A percentile compares a stretch with the other conserved stretches of the same genome.
These are phyloP conservation scores for Lachnellula arida DNA, from an alignment of 2,329 filamentous ascomycete species.

Conservation along the genomic window DNA sequence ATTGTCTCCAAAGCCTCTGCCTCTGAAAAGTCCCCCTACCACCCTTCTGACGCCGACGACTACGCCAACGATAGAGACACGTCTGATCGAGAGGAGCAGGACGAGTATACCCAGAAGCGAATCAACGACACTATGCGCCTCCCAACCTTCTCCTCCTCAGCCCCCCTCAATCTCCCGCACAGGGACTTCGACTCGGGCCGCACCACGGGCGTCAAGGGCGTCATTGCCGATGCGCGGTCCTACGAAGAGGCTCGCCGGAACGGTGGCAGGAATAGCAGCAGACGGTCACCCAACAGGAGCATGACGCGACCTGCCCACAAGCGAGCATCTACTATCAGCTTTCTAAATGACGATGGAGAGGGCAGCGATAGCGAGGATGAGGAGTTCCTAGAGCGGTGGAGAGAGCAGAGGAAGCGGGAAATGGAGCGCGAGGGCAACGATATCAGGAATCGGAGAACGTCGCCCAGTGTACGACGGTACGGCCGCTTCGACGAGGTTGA, in stretches of 20 bases:
- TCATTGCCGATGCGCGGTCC: constrained; percentile 77
- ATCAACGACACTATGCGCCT: constrained; percentile 64
- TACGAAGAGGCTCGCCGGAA: constrained; percentile 62
- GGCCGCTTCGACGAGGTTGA: constrained; percentile 81
- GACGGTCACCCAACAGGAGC: constrained; percentile 44
- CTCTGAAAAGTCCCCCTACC: constrained; percentile 14
- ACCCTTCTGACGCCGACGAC: constrained; percentile 57
- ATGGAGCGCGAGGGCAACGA: constrained; percentile 59
- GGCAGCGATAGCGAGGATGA: constrained; percentile 53
- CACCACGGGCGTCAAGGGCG: constrained; percentile 79
- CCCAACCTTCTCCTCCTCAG: constrained; percentile 49
- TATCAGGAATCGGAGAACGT: constrained; percentile 62
- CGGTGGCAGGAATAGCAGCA: constrained; percentile 17
- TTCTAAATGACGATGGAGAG: constrained; percentile 26
- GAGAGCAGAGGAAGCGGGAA: constrained; percentile 73
- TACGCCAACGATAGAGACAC: constrained; percentile 44
- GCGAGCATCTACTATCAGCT: constrained; percentile 18
- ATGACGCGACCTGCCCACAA: constrained; percentile 14
- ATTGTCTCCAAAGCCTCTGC: constrained; percentile 53
- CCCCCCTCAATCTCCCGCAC: constrained; percentile 55
- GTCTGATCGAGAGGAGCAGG: constrained; percentile 50
- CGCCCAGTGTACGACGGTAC: constrained; percentile 72
- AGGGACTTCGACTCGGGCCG: constrained; percentile 61
- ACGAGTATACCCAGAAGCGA: constrained; percentile 32
- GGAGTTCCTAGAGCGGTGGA: constrained; percentile 84